A percentile compares a stretch with the other conserved stretches of the same genome.
phyloP scores from a whole-genome alignment of 2,329 filamentous ascomycete species.

The Fusarium continuum region DNA sequence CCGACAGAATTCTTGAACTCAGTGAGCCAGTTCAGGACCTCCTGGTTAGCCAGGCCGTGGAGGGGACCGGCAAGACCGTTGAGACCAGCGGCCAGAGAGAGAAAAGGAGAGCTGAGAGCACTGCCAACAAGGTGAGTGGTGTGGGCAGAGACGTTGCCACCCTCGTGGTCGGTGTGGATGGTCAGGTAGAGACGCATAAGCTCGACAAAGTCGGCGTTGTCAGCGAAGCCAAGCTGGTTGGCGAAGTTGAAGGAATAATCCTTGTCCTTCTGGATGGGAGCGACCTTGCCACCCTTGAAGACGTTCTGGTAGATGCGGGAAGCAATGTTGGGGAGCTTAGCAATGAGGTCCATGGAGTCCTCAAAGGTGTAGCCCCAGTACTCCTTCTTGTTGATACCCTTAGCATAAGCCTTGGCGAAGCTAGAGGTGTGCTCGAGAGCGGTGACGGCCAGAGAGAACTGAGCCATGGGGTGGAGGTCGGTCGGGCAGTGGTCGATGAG shows the following conservation, averaged over 20 bases:
- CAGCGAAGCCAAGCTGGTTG: slow-evolving; percentile 97
- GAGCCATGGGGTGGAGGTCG: slow-evolving; percentile 99
- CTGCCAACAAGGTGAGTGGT: slow-evolving; percentile 98
- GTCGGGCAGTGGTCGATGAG: slow-evolving; percentile 99
- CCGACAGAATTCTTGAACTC: slow-evolving; percentile 98
- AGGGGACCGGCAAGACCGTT: slow-evolving; percentile 98
- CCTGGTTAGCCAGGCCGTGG: slow-evolving; percentile 99
- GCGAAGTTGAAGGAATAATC: slow-evolving; percentile 99
- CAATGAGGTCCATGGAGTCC: slow-evolving; percentile 99
- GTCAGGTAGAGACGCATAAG: slow-evolving; percentile 98
- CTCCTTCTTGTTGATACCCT: slow-evolving; percentile 99
- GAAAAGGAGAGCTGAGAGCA: slow-evolving; percentile 95
- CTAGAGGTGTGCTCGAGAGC: slow-evolving; percentile 98
- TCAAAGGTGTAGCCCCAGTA: slow-evolving; percentile 99
- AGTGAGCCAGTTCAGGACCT: slow-evolving; percentile 98
- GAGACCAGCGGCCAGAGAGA: slow-evolving; percentile 94
- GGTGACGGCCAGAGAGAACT: slow-evolving; percentile 97
- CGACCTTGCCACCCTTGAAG: slow-evolving; percentile 99
- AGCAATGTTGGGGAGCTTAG: slow-evolving; percentile 98
- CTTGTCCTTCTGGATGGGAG: slow-evolving; percentile 96
- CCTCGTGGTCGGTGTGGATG: slow-evolving; percentile 99
- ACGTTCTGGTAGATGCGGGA: slow-evolving; percentile 99
- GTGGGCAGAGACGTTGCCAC: slow-evolving; percentile 98
- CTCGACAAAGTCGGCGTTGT: slow-evolving; percentile 97
- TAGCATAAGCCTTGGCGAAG: slow-evolving; percentile 98